phyloP scores from a whole-genome alignment of 1,139 yeast species.

The Lizanozyma gosingica region DNA sequence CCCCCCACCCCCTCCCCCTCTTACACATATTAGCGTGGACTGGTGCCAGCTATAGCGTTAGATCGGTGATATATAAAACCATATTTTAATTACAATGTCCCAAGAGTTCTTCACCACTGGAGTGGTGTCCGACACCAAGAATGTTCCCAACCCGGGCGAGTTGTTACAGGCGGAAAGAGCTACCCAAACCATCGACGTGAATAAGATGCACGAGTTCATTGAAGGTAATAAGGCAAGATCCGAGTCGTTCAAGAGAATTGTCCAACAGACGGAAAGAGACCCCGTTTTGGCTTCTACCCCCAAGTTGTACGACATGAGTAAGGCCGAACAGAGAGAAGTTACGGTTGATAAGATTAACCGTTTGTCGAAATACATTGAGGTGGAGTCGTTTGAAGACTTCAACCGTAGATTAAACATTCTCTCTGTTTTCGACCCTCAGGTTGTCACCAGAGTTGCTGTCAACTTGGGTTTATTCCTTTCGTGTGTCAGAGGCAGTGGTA shows the following conservation, averaged over 20 bases:
- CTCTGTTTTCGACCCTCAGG: conserved; percentile 41
- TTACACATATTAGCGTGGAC: no score
- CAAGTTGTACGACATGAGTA: conserved; percentile 29
- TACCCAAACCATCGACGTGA: conserved; percentile 28
- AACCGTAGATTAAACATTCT: conserved; percentile 32
- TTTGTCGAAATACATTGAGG: conserved; percentile 36
- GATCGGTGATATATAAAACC: no score
- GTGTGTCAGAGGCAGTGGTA: conserved; percentile 43
- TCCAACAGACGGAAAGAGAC: conserved; percentile 43
- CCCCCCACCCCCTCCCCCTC: no score
- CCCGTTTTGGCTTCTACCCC: conserved; percentile 34
- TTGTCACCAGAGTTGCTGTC: conserved; percentile 41
- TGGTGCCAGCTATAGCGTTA: no score
- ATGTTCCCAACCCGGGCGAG: conserved; percentile 27
- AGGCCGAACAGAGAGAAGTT: conserved; percentile 32
- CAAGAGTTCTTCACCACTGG: neutral
- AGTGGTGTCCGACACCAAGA: neutral
- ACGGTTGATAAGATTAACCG: conserved; percentile 38
- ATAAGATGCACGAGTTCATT: conserved; percentile 37
- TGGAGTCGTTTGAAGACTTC: conserved; percentile 27
- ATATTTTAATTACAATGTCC: no score
- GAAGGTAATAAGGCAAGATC: conserved; percentile 32
- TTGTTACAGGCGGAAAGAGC: conserved; percentile 27
- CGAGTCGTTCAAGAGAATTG: conserved; percentile 21
- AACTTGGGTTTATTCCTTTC: conserved; percentile 42